phyloP scores from a whole-genome alignment of 129 eudicot genomes.

The Helichrysum umbraculigerum region DNA sequence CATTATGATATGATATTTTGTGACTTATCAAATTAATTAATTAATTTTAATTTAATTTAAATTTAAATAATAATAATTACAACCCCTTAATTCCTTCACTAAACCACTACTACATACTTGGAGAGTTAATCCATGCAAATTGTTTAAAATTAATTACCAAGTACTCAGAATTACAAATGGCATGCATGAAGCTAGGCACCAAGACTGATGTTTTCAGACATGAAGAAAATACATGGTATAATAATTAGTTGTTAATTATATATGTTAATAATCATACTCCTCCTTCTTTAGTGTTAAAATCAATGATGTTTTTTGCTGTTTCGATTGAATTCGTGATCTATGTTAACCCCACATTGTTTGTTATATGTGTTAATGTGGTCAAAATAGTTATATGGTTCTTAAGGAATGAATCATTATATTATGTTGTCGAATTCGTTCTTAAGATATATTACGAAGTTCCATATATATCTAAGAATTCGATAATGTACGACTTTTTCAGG shows the following conservation, averaged over 20 bases:
- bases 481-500: slow-evolving; percentile 44
- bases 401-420: neutral
- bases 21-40: neutral
- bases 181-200: slow-evolving; percentile 65
- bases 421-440: neutral
- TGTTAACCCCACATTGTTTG: neutral
- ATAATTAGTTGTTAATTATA: slow-evolving; percentile 37
- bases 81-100: slow-evolving; percentile 11
- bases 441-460: no score
- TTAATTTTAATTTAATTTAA: neutral
- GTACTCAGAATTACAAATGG: slow-evolving; percentile 38
- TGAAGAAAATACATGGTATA: slow-evolving; percentile 63
- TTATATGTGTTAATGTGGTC: neutral
- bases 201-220: slow-evolving; percentile 69
- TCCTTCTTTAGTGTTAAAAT: neutral
- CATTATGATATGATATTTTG: neutral
- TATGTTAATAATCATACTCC: neutral
- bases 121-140: neutral
- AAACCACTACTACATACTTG: neutral
- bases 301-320: neutral
- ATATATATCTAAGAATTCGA: neutral
- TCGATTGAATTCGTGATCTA: neutral
- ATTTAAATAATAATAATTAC: neutral
- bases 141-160: neutral
- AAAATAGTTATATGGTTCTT: neutral